Evolutionary conservation across 2,329 filamentous ascomycete species (phyloP).

Genomic region (Nothophoma quercina): DNA sequence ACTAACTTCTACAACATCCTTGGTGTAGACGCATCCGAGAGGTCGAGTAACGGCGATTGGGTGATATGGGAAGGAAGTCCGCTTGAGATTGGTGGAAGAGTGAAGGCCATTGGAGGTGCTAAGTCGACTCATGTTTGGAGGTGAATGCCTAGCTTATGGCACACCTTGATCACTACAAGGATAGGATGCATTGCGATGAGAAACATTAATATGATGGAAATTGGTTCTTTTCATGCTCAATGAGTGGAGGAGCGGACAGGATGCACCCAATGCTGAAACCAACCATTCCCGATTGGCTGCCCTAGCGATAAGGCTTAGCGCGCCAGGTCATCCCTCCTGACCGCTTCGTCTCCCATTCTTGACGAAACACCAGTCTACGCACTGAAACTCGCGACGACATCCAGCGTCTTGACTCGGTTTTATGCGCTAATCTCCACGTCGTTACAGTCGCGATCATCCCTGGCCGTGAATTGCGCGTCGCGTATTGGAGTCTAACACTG

Average conservation of each 20-base stretch:
- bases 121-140: conserved; percentile 18
- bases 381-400: conserved; percentile 13
- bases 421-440: conserved; percentile 12
- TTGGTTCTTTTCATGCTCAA: conserved; percentile 9
- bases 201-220: conserved; percentile 4
- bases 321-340: conserved; percentile 14
- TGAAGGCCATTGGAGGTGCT: conserved; percentile 45
- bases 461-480: conserved; percentile 11
- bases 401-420: conserved; percentile 12
- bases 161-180: neutral
- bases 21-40: conserved; percentile 51
- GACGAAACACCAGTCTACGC: conserved; percentile 14
- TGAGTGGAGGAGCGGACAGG: conserved; percentile 1
- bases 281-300: conserved; percentile 10
- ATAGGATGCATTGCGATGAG: neutral
- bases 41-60: conserved; percentile 57
- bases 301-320: conserved; percentile 12
- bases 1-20: conserved; percentile 66
- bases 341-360: conserved; percentile 5
- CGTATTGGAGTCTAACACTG: neutral
- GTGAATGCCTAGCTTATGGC: conserved; percentile 4
- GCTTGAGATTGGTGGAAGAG: conserved; percentile 64
- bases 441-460: conserved; percentile 9
- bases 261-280: conserved; percentile 11
- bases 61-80: conserved; percentile 70